Evolutionary conservation across 495 filamentous ascomycete species (phyloP), one percentile per base, ranked within the genome.

Genomic region (Tetracladium setigerum): DNA sequence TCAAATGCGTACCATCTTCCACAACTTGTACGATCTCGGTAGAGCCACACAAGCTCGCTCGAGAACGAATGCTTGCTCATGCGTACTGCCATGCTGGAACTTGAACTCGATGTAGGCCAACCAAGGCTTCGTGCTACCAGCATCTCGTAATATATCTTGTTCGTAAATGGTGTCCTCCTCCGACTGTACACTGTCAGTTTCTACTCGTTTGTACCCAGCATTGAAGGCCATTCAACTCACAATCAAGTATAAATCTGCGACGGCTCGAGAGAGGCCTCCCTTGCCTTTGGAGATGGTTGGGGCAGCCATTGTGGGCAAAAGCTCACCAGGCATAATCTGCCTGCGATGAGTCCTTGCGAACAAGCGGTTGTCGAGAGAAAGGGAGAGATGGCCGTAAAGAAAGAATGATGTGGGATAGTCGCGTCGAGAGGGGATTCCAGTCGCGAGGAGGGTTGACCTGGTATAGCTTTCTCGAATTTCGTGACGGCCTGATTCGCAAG

Each of bases 1-100:
- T 11, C 43, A 39, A 15, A 52, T 41, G 52, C 70, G 46, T 69
- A 91, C 86, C 82, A 91, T 86, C 70, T 96, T 99, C 94, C 94
- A 99, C 19, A 99, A 70, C 72, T 97, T 99, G 67, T 95, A 97
- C 18, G 89, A 96, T 51, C 94, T 79, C 32, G 94, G 94, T 24
- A 97, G 76, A 53, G 90, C 82, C 53, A 78, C 73, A 62, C 89
- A 95, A 30, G 94, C 91, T 52, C 94, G 77, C 68, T 99, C 94
- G 69, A 95, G 82, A 6, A 95, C 84, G 68, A 94, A 99, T 41
- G 89, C 86, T 64, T 94, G 91, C 66, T 96, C 91, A 33, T 89
- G 86, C 41, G 89, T 64, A 27, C 77, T 86, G 55, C 89, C 90
- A 75, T 90, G 81, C 56, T 89, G 85, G 56, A 83, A 62, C 69